phyloP scores from a whole-genome alignment of 2,329 filamentous ascomycete species.

The Paecilomyces niveus region DNA sequence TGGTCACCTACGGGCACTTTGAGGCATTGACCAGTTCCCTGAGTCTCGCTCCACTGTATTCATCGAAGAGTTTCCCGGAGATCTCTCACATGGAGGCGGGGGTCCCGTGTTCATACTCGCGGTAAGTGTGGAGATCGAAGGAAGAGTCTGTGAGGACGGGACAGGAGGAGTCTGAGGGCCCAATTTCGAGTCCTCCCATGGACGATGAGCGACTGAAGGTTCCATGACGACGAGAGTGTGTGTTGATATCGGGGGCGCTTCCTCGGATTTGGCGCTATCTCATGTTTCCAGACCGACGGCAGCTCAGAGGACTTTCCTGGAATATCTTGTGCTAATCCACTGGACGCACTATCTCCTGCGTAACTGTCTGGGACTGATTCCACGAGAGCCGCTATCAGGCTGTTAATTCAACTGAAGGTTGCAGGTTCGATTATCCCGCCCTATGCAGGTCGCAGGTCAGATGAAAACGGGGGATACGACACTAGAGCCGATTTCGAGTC shows the following conservation, averaged over 20 bases:
- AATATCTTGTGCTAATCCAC: background rate
- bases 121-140: conserved; percentile 42
- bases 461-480: no score
- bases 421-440: no score
- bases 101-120: conserved; percentile 32
- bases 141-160: conserved; percentile 35
- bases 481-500: no score
- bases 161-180: conserved; percentile 27
- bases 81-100: conserved; percentile 29
- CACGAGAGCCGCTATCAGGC: background rate
- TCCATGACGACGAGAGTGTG: conserved; percentile 26
- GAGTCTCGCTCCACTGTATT: conserved; percentile 49
- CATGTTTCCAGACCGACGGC: background rate
- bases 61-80: conserved; percentile 34
- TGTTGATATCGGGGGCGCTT: background rate
- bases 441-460: no score
- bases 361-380: background rate
- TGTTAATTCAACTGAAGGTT: background rate
- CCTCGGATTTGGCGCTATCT: background rate
- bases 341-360: background rate
- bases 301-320: background rate
- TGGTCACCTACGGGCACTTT: conserved; percentile 47
- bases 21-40: conserved; percentile 54
- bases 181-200: conserved; percentile 34
- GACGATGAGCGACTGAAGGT: conserved; percentile 33